phyloP scores from a whole-genome alignment of 2,329 filamentous ascomycete species.

The Periconia sp. region DNA sequence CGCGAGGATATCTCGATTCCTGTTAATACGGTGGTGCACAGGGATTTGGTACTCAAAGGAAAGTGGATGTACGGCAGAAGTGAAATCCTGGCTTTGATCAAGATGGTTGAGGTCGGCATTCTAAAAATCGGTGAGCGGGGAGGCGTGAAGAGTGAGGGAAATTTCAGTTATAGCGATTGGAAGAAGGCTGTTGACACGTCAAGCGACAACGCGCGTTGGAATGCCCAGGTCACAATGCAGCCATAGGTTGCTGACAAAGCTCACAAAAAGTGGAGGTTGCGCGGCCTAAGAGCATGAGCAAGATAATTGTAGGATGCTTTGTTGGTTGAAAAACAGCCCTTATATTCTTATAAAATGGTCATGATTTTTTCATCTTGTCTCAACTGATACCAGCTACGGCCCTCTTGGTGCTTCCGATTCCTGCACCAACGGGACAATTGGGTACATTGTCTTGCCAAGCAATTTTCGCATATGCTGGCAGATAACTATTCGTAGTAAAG shows the following conservation, averaged over 20 bases:
- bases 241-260: no score
- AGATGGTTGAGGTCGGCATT: slow-evolving; percentile 50
- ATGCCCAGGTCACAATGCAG: slow-evolving; percentile 3
- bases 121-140: slow-evolving; percentile 41
- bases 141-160: not conserved
- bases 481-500: slow-evolving; percentile 52
- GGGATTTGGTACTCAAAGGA: slow-evolving; percentile 46
- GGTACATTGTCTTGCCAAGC: slow-evolving; percentile 49
- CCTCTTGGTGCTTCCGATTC: slow-evolving; percentile 33
- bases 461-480: slow-evolving; percentile 49
- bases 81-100: slow-evolving; percentile 47
- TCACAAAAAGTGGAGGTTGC: no score
- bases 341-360: no score
- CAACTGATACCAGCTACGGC: no score
- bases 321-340: no score
- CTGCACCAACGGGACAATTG: slow-evolving; percentile 47
- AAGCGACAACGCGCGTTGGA: slow-evolving; percentile 3
- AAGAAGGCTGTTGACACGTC: slow-evolving; percentile 7
- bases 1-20: slow-evolving; percentile 1
- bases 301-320: no score
- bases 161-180: slow-evolving; percentile 2
- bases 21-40: slow-evolving; percentile 2
- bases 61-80: slow-evolving; percentile 52
- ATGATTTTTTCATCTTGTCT: no score
- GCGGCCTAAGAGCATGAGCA: not conserved